phyloP scores from a whole-genome alignment of 83 land plant genomes.

The Picea mariana region DNA sequence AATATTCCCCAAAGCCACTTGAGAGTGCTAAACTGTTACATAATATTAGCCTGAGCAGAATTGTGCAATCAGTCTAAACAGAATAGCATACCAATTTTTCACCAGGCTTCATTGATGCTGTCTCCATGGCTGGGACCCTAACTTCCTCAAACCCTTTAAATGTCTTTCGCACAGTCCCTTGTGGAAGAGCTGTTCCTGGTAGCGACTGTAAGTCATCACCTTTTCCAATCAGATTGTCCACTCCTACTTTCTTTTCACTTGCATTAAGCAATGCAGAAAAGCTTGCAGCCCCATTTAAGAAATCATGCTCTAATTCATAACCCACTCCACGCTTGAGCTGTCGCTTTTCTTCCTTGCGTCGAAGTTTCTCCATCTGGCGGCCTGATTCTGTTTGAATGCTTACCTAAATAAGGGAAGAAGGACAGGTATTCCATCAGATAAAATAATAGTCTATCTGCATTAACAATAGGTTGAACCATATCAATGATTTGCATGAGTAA shows the following conservation, averaged over 20 bases:
- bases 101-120: constrained; percentile 85
- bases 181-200: constrained; percentile 78
- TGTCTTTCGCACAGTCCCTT: constrained; percentile 76
- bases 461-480: too few species aligned
- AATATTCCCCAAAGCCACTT: not conserved
- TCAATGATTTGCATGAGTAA: not conserved
- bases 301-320: constrained; percentile 55
- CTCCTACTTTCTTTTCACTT: constrained; percentile 68
- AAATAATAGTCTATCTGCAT: not conserved
- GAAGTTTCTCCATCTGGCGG: constrained; percentile 77
- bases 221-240: constrained; percentile 81
- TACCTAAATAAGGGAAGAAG: constrained; percentile 47
- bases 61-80: not conserved
- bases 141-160: constrained; percentile 96
- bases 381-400: constrained; percentile 87
- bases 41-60: not conserved
- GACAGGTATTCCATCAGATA: not conserved
- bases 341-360: constrained; percentile 91
- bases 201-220: constrained; percentile 58
- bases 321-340: constrained; percentile 59
- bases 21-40: not conserved
- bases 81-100: constrained; percentile 75
- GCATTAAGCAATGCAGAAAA: constrained; percentile 86
- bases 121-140: constrained; percentile 81
- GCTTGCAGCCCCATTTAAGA: constrained; percentile 46